These are phyloP conservation scores for Zea mays DNA, from an alignment of 176 grass and related monocot genomes.

Conservation along the genomic window DNA sequence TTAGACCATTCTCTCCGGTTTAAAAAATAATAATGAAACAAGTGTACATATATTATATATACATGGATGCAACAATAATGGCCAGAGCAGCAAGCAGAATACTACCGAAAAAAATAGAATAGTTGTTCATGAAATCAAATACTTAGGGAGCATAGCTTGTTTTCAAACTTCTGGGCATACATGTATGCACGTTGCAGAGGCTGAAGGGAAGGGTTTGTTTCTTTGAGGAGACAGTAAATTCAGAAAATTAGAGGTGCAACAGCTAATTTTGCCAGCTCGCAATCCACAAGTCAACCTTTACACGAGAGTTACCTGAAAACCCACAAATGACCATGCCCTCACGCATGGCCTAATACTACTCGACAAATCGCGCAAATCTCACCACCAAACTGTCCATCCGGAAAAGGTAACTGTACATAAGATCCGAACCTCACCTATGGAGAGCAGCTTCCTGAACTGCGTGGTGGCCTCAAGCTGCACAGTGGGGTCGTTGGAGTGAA, in stretches of 20 bases:
- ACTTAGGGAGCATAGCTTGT: neutral
- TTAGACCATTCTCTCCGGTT: neutral
- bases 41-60: neutral
- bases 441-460: conserved; percentile 85
- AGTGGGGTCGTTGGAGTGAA: conserved; percentile 63
- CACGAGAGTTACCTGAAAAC: neutral
- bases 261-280: neutral
- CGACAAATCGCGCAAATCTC: neutral
- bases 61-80: neutral
- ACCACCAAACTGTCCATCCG: neutral
- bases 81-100: neutral
- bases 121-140: neutral
- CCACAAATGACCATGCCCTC: neutral
- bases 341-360: neutral
- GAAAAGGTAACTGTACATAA: neutral
- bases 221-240: neutral
- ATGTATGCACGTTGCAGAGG: neutral
- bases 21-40: neutral
- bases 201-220: neutral
- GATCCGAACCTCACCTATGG: conserved; percentile 60
- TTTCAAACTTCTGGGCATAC: neutral
- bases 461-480: conserved; percentile 78
- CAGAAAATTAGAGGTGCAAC: neutral
- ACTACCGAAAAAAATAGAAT: neutral
- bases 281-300: conserved; percentile 5